These are phyloP conservation scores for Coriolopsis trogii DNA, from an alignment of 1,284 basidiomycete genomes.

Conservation along the genomic window DNA sequence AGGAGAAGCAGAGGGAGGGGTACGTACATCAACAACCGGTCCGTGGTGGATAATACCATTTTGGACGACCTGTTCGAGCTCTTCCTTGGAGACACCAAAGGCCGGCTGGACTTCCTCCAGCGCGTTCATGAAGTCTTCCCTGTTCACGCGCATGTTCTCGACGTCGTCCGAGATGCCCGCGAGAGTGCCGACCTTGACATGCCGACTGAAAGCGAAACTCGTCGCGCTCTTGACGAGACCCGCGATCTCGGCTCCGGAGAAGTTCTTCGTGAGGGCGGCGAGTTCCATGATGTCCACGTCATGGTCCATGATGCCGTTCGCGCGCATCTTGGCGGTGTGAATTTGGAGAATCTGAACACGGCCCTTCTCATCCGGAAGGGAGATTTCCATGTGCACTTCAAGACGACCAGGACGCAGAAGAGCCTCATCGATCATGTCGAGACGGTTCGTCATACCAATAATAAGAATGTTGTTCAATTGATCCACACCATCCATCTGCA, in stretches of 20 bases:
- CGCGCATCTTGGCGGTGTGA: slow-evolving; percentile 94
- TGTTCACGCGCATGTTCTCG: slow-evolving; percentile 89
- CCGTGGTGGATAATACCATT: slow-evolving; percentile 98
- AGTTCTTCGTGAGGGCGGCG: slow-evolving; percentile 92
- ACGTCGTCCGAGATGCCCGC: slow-evolving; percentile 97
- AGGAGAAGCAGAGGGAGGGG: no score
- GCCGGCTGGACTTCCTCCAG: slow-evolving; percentile 96
- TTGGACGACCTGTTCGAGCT: slow-evolving; percentile 91
- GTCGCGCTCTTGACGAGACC: slow-evolving; percentile 98
- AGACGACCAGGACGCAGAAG: slow-evolving; percentile 96
- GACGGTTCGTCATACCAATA: slow-evolving; percentile 99
- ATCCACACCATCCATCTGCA: slow-evolving; percentile 98
- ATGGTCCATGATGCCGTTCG: slow-evolving; percentile 86
- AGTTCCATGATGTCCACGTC: slow-evolving; percentile 90
- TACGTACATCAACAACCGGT: slow-evolving; percentile 67
- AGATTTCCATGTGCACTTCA: slow-evolving; percentile 99
- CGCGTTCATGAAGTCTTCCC: slow-evolving; percentile 88
- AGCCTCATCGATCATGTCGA: slow-evolving; percentile 99
- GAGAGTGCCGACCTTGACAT: slow-evolving; percentile 95
- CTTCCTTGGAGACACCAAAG: slow-evolving; percentile 98
- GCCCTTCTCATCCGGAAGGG: slow-evolving; percentile 92
- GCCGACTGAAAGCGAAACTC: slow-evolving; percentile 96
- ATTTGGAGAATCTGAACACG: slow-evolving; percentile 95
- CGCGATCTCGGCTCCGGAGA: slow-evolving; percentile 95
- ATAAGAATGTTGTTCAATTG: slow-evolving; percentile 99